Conservation (phyloP, 2,329 filamentous ascomycete genomes). For the Endoconidiophora laricicola region DNA sequence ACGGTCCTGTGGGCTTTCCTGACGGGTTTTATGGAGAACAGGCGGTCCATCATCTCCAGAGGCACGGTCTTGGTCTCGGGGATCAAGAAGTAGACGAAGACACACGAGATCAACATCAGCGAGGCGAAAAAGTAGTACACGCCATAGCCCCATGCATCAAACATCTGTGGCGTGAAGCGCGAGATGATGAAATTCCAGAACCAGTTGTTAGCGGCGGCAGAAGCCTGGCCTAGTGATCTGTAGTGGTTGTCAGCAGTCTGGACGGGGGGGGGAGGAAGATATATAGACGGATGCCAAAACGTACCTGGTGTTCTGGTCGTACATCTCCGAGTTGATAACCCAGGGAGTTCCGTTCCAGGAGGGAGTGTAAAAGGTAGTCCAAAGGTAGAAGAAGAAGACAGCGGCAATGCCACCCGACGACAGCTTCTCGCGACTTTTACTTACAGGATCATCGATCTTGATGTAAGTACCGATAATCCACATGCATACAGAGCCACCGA, state of each 20-base stretch:
- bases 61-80: constrained; percentile 52
- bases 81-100: constrained; percentile 45
- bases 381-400: constrained; percentile 50
- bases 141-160: constrained; percentile 39
- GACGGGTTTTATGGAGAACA: constrained; percentile 36
- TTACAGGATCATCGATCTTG: constrained; percentile 34
- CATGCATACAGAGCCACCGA: constrained; percentile 57
- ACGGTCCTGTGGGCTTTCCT: constrained; percentile 27
- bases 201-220: constrained; percentile 57
- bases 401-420: constrained; percentile 44
- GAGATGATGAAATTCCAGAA: constrained; percentile 54
- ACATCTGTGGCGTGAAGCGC: constrained; percentile 52
- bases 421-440: constrained; percentile 21
- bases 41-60: constrained; percentile 45
- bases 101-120: constrained; percentile 38
- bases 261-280: constrained; percentile 36
- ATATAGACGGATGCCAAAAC: no score
- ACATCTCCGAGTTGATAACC: constrained; percentile 56
- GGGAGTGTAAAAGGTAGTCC: constrained; percentile 52
- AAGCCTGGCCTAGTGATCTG: constrained; percentile 26
- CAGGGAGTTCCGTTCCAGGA: constrained; percentile 54
- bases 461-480: constrained; percentile 34
- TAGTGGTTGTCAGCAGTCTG: constrained; percentile 15
- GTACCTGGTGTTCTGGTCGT: constrained; percentile 11
- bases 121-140: constrained; percentile 49